Evolutionary conservation across 2,329 filamentous ascomycete species (phyloP).

Genomic region (Diaporthe citrichinensis): DNA sequence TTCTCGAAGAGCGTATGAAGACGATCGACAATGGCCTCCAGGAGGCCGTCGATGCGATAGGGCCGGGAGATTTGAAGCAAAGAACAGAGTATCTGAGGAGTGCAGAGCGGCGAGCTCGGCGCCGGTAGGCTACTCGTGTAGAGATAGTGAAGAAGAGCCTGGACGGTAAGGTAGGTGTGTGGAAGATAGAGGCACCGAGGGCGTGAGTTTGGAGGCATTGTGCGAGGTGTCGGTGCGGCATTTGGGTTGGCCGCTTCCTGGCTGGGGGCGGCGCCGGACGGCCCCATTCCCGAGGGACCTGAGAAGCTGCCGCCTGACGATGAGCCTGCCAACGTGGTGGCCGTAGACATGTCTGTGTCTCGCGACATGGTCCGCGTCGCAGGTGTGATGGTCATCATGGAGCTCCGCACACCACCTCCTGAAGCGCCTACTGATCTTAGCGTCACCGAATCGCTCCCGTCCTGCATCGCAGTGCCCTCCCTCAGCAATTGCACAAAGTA

Average conservation of each 20-base stretch:
- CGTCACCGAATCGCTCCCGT: constrained; percentile 82
- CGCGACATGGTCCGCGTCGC: constrained; percentile 55
- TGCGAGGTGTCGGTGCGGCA: constrained; percentile 69
- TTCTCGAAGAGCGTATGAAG: constrained; percentile 92
- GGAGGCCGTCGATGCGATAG: constrained; percentile 91
- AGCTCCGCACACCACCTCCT: constrained; percentile 77
- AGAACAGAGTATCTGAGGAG: constrained; percentile 95
- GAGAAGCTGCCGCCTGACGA: constrained; percentile 55
- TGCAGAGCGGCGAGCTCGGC: constrained; percentile 83
- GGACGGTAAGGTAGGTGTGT: constrained; percentile 89
- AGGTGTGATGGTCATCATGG: constrained; percentile 84
- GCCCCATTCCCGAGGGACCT: constrained; percentile 55
- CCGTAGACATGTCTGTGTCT: constrained; percentile 57
- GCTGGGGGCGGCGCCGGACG: constrained; percentile 52
- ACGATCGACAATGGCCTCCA: constrained; percentile 93
- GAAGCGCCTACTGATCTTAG: constrained; percentile 72
- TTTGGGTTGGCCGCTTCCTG: constrained; percentile 61
- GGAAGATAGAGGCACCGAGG: constrained; percentile 93
- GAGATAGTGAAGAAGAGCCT: constrained; percentile 91
- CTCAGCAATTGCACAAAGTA: constrained; percentile 94
- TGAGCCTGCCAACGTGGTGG: constrained; percentile 50
- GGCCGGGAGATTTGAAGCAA: constrained; percentile 93
- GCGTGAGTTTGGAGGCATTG: constrained; percentile 73
- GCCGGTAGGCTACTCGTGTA: constrained; percentile 92
- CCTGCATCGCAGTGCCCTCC: constrained; percentile 81